Conservation (phyloP, 139 green algal genomes). For the Haematococcus sp. region DNA sequence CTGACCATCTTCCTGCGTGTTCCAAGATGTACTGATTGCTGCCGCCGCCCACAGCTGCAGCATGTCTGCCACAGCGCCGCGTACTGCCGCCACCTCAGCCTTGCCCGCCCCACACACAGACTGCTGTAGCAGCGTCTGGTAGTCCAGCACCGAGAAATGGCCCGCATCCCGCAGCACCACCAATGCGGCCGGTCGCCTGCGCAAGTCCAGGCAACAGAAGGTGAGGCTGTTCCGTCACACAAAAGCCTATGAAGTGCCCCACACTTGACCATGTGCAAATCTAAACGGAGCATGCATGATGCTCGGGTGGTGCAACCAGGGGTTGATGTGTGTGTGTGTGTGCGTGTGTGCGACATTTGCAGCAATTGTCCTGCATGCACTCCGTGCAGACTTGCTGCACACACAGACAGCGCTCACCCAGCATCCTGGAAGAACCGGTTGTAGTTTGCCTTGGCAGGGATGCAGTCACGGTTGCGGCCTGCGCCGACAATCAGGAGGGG, state of each 20-base stretch:
- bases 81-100: background rate
- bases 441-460: background rate
- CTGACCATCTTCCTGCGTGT: no score
- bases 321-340: no score
- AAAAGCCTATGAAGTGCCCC: no score
- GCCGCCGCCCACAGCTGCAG: no score
- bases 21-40: no score
- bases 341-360: no score
- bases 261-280: no score
- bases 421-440: background rate
- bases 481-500: background rate
- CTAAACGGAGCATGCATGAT: no score
- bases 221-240: no score
- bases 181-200: background rate
- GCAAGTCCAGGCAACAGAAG: background rate
- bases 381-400: no score
- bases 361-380: no score
- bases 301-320: no score
- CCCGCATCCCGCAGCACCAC: background rate
- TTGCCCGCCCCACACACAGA: background rate
- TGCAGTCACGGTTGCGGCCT: slow-evolving; percentile 4
- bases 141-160: background rate
- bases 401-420: background rate
- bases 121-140: background rate
- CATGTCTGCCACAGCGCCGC: background rate